Evolutionary conservation across 305 asterid genomes (phyloP).

Genomic region (Ajuga reptans): DNA sequence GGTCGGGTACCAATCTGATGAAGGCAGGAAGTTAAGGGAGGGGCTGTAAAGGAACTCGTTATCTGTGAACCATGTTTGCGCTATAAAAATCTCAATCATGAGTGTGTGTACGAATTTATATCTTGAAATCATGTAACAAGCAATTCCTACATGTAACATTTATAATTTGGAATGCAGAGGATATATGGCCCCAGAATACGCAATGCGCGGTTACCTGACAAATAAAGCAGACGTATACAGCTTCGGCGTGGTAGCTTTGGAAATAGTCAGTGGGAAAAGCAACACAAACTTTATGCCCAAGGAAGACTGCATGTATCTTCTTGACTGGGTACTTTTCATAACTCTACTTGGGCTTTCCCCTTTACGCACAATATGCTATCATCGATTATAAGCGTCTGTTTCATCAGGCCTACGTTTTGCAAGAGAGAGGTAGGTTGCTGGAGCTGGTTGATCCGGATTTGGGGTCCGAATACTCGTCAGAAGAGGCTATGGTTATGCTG

Average conservation of each 20-base stretch:
- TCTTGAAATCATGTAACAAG: no score
- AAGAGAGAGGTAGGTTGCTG: constrained; percentile 27
- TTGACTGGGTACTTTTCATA: constrained; percentile 40
- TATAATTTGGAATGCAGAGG: constrained; percentile 49
- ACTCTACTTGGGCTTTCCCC: neutral
- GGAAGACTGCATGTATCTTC: constrained; percentile 36
- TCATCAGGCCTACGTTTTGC: constrained; percentile 41
- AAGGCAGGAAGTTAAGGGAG: no score
- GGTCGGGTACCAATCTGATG: no score
- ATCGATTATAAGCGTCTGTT: neutral
- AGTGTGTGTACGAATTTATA: no score
- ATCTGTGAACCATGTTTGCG: no score
- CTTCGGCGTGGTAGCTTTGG: constrained; percentile 42
- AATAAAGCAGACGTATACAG: constrained; percentile 45
- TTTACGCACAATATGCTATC: neutral
- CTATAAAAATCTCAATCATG: neutral
- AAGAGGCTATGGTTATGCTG: constrained; percentile 45
- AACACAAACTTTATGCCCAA: constrained; percentile 36
- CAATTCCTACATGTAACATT: neutral
- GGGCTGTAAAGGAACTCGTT: no score
- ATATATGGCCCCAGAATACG: constrained; percentile 92
- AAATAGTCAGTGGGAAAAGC: constrained; percentile 44
- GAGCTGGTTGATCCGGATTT: constrained; percentile 43
- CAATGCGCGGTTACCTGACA: constrained; percentile 49
- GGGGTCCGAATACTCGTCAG: constrained; percentile 28